Evolutionary conservation across 345 rosid species (phyloP).

Genomic region (Salix brachista): DNA sequence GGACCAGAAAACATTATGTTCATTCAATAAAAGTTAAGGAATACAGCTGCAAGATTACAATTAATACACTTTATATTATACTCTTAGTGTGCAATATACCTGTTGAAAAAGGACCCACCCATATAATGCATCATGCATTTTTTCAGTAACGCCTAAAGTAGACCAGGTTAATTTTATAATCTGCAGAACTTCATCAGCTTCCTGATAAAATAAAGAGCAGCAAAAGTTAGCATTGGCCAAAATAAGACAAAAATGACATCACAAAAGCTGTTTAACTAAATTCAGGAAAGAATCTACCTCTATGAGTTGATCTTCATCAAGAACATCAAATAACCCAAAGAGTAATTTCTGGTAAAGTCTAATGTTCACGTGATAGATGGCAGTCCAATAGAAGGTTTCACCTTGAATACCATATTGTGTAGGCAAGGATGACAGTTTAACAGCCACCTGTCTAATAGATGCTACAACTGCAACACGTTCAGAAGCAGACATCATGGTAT

Average conservation of each 20-base stretch:
- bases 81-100: slow-evolving; percentile 38
- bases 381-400: slow-evolving; percentile 80
- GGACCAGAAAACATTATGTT: not conserved
- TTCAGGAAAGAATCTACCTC: slow-evolving; percentile 50
- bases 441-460: slow-evolving; percentile 59
- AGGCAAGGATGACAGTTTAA: slow-evolving; percentile 55
- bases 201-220: slow-evolving; percentile 40
- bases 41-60: too few species aligned
- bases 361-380: slow-evolving; percentile 70
- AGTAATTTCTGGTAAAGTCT: slow-evolving; percentile 79
- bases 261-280: not conserved
- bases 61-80: not conserved
- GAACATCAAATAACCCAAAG: slow-evolving; percentile 70
- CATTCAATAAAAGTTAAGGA: not conserved
- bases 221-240: slow-evolving; percentile 15
- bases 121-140: slow-evolving; percentile 68
- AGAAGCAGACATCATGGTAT: slow-evolving; percentile 59
- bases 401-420: slow-evolving; percentile 57
- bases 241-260: slow-evolving; percentile 1
- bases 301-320: slow-evolving; percentile 88
- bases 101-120: slow-evolving; percentile 85
- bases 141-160: slow-evolving; percentile 81
- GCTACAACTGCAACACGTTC: slow-evolving; percentile 72
- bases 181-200: slow-evolving; percentile 55
- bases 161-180: slow-evolving; percentile 74